Conservation (phyloP, 495 filamentous ascomycete species). For the Podospora pseudoanserina region DNA sequence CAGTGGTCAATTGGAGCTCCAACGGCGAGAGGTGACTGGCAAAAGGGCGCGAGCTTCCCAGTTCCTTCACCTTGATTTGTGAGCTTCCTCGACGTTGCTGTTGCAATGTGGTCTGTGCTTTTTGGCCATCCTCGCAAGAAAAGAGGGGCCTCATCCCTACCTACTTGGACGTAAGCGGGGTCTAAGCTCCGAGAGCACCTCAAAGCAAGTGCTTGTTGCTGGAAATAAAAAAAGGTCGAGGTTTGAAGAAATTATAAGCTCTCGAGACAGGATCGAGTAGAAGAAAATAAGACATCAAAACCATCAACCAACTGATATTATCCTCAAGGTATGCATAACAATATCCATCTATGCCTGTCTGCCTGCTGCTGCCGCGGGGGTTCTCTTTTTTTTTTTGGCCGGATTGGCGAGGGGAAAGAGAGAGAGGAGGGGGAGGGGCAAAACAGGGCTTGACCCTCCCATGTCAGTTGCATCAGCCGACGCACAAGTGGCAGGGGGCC, state of each 20-base stretch:
- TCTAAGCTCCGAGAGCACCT: background rate
- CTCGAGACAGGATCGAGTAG: background rate
- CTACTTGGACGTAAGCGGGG: background rate
- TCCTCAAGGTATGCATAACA: background rate
- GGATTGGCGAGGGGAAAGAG: slow-evolving; percentile 5
- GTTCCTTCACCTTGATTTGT: background rate
- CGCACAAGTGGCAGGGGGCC: slow-evolving; percentile 26
- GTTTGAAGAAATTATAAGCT: no score
- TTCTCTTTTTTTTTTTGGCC: slow-evolving; percentile 10
- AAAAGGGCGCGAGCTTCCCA: background rate
- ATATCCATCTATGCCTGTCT: background rate
- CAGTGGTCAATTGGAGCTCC: background rate
- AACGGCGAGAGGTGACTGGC: background rate
- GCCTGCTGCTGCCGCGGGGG: slow-evolving; percentile 8
- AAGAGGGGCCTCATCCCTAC: background rate
- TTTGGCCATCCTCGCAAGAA: background rate
- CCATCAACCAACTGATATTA: background rate
- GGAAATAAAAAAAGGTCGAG: background rate
- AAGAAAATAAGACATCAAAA: background rate
- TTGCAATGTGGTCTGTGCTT: background rate
- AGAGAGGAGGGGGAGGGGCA: slow-evolving; percentile 28
- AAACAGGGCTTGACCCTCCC: slow-evolving; percentile 38
- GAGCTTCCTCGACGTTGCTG: background rate
- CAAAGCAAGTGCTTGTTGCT: background rate
- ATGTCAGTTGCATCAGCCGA: slow-evolving; percentile 29